phyloP scores from a whole-genome alignment of 2,329 filamentous ascomycete genomes.

The Ophiocordyceps camponoti-leonardi region DNA sequence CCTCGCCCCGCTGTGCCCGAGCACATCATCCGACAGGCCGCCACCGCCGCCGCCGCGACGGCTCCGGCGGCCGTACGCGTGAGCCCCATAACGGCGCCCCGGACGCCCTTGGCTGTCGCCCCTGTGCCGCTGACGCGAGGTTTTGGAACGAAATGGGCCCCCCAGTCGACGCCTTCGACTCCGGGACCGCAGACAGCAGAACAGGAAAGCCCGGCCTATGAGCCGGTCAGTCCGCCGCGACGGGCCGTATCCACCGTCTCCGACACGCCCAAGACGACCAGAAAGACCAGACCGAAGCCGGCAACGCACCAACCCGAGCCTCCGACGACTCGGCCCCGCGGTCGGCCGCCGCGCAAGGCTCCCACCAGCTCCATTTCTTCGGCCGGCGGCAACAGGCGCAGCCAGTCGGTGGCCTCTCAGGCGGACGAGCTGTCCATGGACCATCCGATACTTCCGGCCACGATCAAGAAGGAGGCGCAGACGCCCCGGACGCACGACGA shows the following conservation, averaged over 20 bases:
- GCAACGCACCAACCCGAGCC: conserved; percentile 8
- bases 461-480: conserved; percentile 41
- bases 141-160: conserved; percentile 41
- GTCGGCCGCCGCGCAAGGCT: conserved; percentile 17
- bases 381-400: conserved; percentile 17
- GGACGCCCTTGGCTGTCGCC: conserved; percentile 16
- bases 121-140: conserved; percentile 14
- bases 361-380: conserved; percentile 19
- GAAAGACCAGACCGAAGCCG: conserved; percentile 15
- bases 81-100: conserved; percentile 14
- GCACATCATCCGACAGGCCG: conserved; percentile 21
- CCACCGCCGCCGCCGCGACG: conserved; percentile 6
- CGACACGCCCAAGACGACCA: conserved; percentile 12
- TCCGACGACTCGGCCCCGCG: conserved; percentile 13
- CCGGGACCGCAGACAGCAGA: conserved; percentile 23
- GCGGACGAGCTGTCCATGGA: conserved; percentile 31
- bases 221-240: conserved; percentile 39
- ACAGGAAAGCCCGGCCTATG: conserved; percentile 33
- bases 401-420: conserved; percentile 28
- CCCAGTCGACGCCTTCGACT: conserved; percentile 39
- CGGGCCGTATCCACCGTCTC: conserved; percentile 19
- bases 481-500: conserved; percentile 39
- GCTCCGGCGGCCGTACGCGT: conserved; percentile 13
- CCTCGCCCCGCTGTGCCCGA: conserved; percentile 21
- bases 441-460: conserved; percentile 18